Conservation (phyloP, 345 rosid genomes). For the Adansonia digitata region DNA sequence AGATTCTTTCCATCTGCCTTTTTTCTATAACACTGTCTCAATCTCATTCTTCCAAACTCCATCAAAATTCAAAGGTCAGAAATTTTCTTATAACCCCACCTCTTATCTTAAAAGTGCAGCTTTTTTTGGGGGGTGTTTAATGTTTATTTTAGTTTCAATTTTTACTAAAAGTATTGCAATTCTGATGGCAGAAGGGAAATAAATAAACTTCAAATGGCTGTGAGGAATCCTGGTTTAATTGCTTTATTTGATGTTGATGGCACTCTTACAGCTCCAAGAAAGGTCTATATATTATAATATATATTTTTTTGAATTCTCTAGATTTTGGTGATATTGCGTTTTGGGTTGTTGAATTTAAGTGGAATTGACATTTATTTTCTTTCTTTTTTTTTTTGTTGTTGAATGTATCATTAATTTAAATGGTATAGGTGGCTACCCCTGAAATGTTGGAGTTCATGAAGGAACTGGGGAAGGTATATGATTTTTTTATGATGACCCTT, state of each 20-base stretch:
- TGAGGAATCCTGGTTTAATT: conserved; percentile 62
- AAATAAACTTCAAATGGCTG: conserved; percentile 28
- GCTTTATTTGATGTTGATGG: conserved; percentile 98
- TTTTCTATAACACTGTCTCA: neutral
- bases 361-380: neutral
- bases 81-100: neutral
- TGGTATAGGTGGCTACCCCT: conserved; percentile 42
- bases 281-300: conserved; percentile 27
- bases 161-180: neutral
- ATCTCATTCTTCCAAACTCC: neutral
- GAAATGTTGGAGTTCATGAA: conserved; percentile 59
- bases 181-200: conserved; percentile 25
- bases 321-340: neutral
- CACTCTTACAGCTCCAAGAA: conserved; percentile 95
- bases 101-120: neutral
- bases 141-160: neutral
- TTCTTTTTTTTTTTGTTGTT: neutral
- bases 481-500: conserved; percentile 10
- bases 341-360: neutral
- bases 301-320: neutral
- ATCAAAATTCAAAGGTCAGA: conserved; percentile 6
- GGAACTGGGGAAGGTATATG: conserved; percentile 64
- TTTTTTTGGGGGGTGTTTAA: neutral
- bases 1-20: neutral
- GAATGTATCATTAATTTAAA: neutral